Conservation (phyloP, 1,284 basidiomycete species). For the Jaminaea rosea region DNA sequence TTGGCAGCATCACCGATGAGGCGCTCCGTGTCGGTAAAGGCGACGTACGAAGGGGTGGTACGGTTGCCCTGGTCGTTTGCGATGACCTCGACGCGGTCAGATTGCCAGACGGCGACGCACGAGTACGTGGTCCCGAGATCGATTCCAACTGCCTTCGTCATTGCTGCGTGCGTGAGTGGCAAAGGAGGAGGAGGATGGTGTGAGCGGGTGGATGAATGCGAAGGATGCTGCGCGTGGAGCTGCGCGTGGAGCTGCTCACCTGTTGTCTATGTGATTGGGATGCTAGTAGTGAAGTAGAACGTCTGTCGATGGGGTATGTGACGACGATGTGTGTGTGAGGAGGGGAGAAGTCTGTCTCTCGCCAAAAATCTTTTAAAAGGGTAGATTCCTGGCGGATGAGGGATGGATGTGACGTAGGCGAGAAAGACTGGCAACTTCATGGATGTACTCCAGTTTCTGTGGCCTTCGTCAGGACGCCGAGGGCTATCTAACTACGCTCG, state of each 20-base stretch:
- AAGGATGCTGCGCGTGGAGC: not conserved
- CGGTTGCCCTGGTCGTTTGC: constrained; percentile 95
- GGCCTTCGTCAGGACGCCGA: too few species aligned
- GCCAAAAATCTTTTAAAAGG: too few species aligned
- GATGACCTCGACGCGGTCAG: constrained; percentile 88
- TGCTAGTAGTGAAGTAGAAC: not conserved
- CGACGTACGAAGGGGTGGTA: constrained; percentile 65
- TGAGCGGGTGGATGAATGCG: not conserved
- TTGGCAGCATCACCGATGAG: constrained; percentile 88
- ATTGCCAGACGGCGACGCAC: constrained; percentile 77
- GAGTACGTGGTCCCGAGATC: constrained; percentile 72
- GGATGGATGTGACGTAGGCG: too few species aligned
- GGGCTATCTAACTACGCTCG: too few species aligned
- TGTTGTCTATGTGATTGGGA: not conserved
- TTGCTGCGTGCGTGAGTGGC: constrained; percentile 16
- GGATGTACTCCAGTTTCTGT: too few species aligned
- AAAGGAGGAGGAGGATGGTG: not conserved
- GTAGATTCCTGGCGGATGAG: too few species aligned
- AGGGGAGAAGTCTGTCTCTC: too few species aligned
- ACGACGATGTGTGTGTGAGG: not conserved
- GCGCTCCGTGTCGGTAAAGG: constrained; percentile 67
- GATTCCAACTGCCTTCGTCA: constrained; percentile 78
- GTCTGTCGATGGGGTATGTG: not conserved
- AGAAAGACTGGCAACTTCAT: too few species aligned
- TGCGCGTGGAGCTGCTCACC: not conserved